Evolutionary conservation across 2,329 filamentous ascomycete genomes (phyloP).

Genomic region (Colletotrichum melonis): DNA sequence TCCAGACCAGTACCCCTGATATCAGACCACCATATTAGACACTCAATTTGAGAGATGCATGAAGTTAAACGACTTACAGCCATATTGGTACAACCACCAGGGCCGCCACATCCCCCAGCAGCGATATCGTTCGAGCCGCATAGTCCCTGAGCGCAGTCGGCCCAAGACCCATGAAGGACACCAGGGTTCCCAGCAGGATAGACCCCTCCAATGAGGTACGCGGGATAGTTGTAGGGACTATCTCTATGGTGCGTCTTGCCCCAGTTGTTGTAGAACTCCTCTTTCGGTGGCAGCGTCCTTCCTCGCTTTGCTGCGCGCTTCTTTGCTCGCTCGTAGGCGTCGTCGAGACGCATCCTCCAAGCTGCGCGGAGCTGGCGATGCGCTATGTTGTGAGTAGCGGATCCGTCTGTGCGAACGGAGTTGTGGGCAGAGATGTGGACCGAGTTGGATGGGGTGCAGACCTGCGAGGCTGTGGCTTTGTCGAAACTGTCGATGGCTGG

Average conservation of each 20-base stretch:
- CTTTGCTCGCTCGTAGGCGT: conserved; percentile 66
- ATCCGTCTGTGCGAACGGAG: conserved; percentile 59
- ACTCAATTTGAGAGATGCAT: not conserved
- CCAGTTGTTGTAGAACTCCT: conserved; percentile 66
- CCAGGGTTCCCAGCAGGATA: conserved; percentile 60
- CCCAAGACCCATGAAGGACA: conserved; percentile 45
- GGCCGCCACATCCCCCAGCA: conserved; percentile 56
- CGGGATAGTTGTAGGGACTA: conserved; percentile 56
- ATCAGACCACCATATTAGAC: not conserved
- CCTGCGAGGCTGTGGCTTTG: conserved; percentile 57
- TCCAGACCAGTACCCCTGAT: conserved; percentile 15
- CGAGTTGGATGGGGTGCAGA: conserved; percentile 66
- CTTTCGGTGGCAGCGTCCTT: conserved; percentile 56
- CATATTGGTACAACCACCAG: conserved; percentile 43
- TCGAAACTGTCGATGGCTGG: conserved; percentile 54
- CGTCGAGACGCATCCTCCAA: conserved; percentile 55
- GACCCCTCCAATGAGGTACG: conserved; percentile 55
- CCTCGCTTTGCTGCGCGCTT: conserved; percentile 63
- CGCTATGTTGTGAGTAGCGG: conserved; percentile 20
- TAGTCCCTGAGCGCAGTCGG: conserved; percentile 37
- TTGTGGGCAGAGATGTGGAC: conserved; percentile 82
- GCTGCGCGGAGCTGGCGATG: conserved; percentile 50
- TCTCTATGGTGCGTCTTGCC: conserved; percentile 63
- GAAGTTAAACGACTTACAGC: conserved; percentile 1
- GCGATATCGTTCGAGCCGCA: conserved; percentile 47